Conservation (phyloP, 2,329 filamentous ascomycete species). For the Alternaria viburni region DNA sequence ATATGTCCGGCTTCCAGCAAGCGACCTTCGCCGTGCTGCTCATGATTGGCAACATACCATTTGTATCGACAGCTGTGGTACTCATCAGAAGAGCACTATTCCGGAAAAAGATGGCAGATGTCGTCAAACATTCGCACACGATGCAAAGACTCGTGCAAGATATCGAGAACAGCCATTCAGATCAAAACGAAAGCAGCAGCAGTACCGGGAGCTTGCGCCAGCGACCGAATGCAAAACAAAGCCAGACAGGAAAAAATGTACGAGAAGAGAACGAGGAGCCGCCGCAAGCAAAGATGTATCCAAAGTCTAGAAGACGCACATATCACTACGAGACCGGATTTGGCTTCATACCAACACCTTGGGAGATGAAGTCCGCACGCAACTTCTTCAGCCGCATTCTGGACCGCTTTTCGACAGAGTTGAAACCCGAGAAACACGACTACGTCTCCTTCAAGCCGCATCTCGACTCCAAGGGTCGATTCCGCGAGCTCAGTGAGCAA, state of each 20-base stretch:
- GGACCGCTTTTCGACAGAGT: conserved; percentile 22
- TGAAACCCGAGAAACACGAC: conserved; percentile 31
- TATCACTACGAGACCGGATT: conserved; percentile 37
- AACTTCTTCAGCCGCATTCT: conserved; percentile 30
- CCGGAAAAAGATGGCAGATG: conserved; percentile 35
- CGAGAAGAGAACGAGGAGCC: background rate
- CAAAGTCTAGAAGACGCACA: conserved; percentile 22
- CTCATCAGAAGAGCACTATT: conserved; percentile 33
- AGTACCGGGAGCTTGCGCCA: conserved; percentile 15
- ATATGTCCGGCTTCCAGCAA: conserved; percentile 36
- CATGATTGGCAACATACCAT: conserved; percentile 39
- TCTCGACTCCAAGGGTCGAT: conserved; percentile 38
- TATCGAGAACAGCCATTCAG: conserved; percentile 24
- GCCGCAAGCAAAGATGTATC: conserved; percentile 10
- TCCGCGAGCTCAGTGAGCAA: conserved; percentile 47
- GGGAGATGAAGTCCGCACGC: conserved; percentile 35
- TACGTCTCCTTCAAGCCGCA: conserved; percentile 43
- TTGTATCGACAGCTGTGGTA: conserved; percentile 38
- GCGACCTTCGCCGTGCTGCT: conserved; percentile 34
- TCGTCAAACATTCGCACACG: conserved; percentile 33
- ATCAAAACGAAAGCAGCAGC: conserved; percentile 4
- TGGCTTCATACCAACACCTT: conserved; percentile 39
- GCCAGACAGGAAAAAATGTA: background rate
- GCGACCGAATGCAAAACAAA: background rate
- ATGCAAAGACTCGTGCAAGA: conserved; percentile 33